Evolutionary conservation across 1,284 basidiomycete species (phyloP).

Genomic region (Tilletia horrida): DNA sequence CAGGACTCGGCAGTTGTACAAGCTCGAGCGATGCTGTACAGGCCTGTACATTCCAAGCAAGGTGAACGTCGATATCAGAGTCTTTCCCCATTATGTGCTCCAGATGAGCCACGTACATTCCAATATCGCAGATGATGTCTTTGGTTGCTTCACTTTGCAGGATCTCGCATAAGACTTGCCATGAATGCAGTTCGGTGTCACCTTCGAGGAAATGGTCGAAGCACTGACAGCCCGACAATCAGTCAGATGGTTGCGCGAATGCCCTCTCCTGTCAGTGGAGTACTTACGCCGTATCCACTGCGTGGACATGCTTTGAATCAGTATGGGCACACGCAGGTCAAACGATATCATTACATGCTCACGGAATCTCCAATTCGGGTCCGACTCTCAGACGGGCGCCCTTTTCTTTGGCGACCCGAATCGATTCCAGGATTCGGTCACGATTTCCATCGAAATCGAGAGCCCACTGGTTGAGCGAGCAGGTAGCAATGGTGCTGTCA

Average conservation of each 20-base stretch:
- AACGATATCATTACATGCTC: constrained; percentile 48
- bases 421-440: constrained; percentile 84
- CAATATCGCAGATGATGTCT: constrained; percentile 51
- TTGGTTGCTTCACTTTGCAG: constrained; percentile 38
- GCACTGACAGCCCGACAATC: constrained; percentile 22
- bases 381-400: constrained; percentile 95
- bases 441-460: constrained; percentile 80
- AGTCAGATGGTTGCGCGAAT: not conserved
- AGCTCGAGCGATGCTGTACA: constrained; percentile 90
- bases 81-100: not conserved
- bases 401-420: constrained; percentile 76
- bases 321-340: too few species aligned
- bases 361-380: constrained; percentile 97
- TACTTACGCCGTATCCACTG: constrained; percentile 35
- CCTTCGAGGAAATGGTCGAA: constrained; percentile 51
- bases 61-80: not conserved
- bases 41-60: constrained; percentile 65
- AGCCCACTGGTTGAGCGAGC: constrained; percentile 93
- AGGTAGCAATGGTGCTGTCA: constrained; percentile 54
- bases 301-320: not conserved
- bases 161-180: constrained; percentile 51
- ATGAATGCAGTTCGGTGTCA: constrained; percentile 49
- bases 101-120: constrained; percentile 32
- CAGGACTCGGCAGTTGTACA: constrained; percentile 92
- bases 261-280: not conserved